Conservation (phyloP, 345 rosid species). For the Durio zibethinus region DNA sequence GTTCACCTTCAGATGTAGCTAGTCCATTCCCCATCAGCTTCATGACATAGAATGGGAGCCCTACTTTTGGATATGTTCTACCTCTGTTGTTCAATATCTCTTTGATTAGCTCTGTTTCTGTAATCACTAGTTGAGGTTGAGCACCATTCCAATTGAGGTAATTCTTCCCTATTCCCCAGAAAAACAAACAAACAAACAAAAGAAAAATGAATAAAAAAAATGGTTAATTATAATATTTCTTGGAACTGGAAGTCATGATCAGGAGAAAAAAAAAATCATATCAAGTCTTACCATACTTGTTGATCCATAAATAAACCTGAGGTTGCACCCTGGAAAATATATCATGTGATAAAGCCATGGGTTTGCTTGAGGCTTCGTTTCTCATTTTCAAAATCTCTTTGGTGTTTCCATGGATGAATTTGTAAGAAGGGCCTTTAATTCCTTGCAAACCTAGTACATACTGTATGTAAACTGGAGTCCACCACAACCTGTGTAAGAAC, state of each 20-base stretch:
- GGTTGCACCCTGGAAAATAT: constrained; percentile 26
- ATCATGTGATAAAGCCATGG: constrained; percentile 26
- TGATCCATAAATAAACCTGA: constrained; percentile 30
- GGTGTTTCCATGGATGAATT: constrained; percentile 37
- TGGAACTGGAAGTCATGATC: neutral
- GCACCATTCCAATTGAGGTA: constrained; percentile 38
- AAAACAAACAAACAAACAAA: neutral
- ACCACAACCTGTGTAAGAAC: constrained; percentile 25
- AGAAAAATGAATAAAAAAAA: neutral
- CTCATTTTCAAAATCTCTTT: constrained; percentile 26
- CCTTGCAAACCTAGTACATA: constrained; percentile 18
- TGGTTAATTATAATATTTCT: too few species aligned
- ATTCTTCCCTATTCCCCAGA: constrained; percentile 24
- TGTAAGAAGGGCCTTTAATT: constrained; percentile 36
- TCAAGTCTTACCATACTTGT: constrained; percentile 18
- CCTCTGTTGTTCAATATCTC: constrained; percentile 40
- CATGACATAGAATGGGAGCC: neutral
- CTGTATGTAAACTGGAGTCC: constrained; percentile 26
- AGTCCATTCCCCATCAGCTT: constrained; percentile 44
- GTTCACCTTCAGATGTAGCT: constrained; percentile 27
- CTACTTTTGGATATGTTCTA: constrained; percentile 17
- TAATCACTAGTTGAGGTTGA: constrained; percentile 31
- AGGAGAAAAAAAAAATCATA: neutral
- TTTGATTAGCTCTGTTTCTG: constrained; percentile 38
- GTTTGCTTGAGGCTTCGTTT: constrained; percentile 11